Evolutionary conservation across 192 early-diverging fungal species (phyloP).

Genomic region (Backusella macrospora): DNA sequence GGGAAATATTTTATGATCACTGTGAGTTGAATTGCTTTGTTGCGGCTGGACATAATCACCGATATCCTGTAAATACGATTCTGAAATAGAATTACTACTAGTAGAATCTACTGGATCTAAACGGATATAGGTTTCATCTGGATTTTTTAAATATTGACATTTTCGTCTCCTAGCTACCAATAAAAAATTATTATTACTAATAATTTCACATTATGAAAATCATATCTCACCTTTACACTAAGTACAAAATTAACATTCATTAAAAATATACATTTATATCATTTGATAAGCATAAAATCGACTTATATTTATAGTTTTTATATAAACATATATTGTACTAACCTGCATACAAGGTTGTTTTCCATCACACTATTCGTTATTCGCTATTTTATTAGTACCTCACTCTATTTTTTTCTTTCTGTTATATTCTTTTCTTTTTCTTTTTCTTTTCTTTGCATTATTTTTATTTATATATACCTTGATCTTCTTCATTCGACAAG

Average conservation of each 20-base stretch:
- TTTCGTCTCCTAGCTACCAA: slow-evolving; percentile 40
- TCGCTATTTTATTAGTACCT: neutral
- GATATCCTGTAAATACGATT: slow-evolving; percentile 1
- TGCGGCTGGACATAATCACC: slow-evolving; percentile 11
- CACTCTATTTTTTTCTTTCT: neutral
- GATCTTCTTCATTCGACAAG: slow-evolving; percentile 44
- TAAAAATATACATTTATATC: neutral
- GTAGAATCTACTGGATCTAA: slow-evolving; percentile 26
- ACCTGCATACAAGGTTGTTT: slow-evolving; percentile 46
- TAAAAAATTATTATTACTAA: slow-evolving; percentile 4
- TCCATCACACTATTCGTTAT: slow-evolving; percentile 39
- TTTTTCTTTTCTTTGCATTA: too few species aligned
- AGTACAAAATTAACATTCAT: neutral
- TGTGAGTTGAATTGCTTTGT: neutral
- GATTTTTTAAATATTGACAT: slow-evolving; percentile 41
- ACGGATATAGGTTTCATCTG: slow-evolving; percentile 36
- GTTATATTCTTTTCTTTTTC: neutral
- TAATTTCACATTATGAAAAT: neutral
- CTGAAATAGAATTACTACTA: neutral
- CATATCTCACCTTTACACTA: slow-evolving; percentile 30
- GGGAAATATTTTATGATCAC: neutral
- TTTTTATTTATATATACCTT: slow-evolving; percentile 22
- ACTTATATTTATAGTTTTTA: slow-evolving; percentile 11
- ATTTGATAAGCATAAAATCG: slow-evolving; percentile 25
- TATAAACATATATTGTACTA: neutral